phyloP scores from a whole-genome alignment of 2,329 filamentous ascomycete genomes.

The Fusarium xylarioides region DNA sequence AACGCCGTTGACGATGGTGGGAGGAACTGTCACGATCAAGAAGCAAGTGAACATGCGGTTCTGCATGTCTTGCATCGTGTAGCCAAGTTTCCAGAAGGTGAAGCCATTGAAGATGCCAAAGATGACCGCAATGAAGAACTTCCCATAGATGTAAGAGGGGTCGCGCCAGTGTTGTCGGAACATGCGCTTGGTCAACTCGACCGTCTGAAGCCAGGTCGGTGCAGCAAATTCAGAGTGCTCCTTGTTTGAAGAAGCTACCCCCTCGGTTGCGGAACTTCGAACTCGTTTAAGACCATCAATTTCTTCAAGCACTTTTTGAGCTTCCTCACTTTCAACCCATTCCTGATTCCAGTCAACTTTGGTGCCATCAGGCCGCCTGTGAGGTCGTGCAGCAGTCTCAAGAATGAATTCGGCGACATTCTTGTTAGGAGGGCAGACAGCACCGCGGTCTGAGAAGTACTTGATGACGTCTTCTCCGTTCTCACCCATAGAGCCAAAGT shows the following conservation, averaged over 20 bases:
- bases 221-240: slow-evolving; percentile 70
- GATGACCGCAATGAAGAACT: slow-evolving; percentile 76
- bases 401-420: slow-evolving; percentile 62
- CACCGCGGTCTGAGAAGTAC: slow-evolving; percentile 68
- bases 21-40: slow-evolving; percentile 69
- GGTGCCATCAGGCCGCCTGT: slow-evolving; percentile 47
- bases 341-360: slow-evolving; percentile 77
- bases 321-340: slow-evolving; percentile 73
- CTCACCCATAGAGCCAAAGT: slow-evolving; percentile 61
- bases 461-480: slow-evolving; percentile 56
- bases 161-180: slow-evolving; percentile 81
- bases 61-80: slow-evolving; percentile 74
- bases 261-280: slow-evolving; percentile 29
- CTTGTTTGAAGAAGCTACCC: neutral
- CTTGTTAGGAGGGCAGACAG: slow-evolving; percentile 67
- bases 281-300: slow-evolving; percentile 55
- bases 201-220: slow-evolving; percentile 68
- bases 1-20: slow-evolving; percentile 76
- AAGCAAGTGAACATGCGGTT: slow-evolving; percentile 80
- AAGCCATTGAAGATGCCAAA: slow-evolving; percentile 83
- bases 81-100: slow-evolving; percentile 76
- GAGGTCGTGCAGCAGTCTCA: slow-evolving; percentile 53
- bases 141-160: slow-evolving; percentile 79
- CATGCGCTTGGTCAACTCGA: slow-evolving; percentile 72
- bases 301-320: slow-evolving; percentile 66